phyloP scores from a whole-genome alignment of 228 moss, liverwort and hornwort genomes.

The Sphagnum fallax region DNA sequence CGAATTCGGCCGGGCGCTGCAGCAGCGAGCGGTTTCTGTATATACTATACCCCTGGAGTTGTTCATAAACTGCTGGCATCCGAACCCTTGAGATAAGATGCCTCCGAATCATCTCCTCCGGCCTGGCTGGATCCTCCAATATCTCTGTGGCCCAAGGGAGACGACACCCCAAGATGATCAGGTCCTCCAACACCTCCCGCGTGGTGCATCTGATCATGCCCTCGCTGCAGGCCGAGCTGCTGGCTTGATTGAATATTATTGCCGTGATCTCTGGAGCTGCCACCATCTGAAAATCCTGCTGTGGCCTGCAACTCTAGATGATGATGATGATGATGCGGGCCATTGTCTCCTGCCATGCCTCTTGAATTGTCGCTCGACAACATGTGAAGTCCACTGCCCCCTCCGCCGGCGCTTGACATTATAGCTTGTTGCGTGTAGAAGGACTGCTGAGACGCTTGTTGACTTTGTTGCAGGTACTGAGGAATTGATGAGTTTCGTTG shows the following conservation, averaged over 20 bases:
- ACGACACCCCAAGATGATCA: constrained; percentile 6
- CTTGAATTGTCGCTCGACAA: constrained; percentile 15
- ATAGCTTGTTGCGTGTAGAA: constrained; percentile 35
- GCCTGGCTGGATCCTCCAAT: neutral
- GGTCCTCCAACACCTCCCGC: constrained; percentile 9
- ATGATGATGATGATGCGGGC: constrained; percentile 29
- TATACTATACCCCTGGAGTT: too few relatives aligned
- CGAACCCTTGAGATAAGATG: neutral
- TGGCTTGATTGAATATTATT: constrained; percentile 20
- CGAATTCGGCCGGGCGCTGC: too few relatives aligned
- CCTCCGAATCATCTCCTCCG: neutral
- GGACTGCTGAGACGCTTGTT: constrained; percentile 37
- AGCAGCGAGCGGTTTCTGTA: too few relatives aligned
- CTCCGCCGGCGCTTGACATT: constrained; percentile 21
- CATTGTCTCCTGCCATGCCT: constrained; percentile 24
- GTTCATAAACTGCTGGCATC: constrained; percentile 16
- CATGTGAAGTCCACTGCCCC: constrained; percentile 34
- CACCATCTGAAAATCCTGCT: neutral
- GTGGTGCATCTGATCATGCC: neutral
- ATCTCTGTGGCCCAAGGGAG: neutral
- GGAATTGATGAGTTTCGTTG: constrained; percentile 28
- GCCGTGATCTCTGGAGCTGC: constrained; percentile 7
- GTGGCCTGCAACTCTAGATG: constrained; percentile 9
- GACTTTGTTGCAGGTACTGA: constrained; percentile 34
- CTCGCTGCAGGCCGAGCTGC: constrained; percentile 16